Evolutionary conservation across 129 eudicot genomes (phyloP).

Genomic region (Erigeron canadensis): DNA sequence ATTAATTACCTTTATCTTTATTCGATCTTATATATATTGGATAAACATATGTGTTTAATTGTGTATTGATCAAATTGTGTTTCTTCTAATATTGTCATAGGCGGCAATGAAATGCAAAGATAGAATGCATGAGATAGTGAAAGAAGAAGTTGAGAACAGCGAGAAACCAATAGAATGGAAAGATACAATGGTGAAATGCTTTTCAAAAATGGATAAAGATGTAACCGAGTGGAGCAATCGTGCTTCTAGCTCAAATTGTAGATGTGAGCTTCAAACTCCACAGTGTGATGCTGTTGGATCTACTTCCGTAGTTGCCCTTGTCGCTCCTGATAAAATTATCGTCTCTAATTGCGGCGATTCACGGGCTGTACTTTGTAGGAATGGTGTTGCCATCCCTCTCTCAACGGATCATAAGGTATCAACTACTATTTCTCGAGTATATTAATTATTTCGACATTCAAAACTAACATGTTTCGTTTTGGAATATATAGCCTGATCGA

Average conservation of each 20-base stretch:
- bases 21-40: no score
- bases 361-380: slow-evolving; percentile 82
- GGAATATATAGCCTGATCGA: slow-evolving; percentile 70
- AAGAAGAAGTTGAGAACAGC: slow-evolving; percentile 49
- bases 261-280: slow-evolving; percentile 89
- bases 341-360: slow-evolving; percentile 96
- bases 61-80: neutral
- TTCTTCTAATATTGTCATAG: slow-evolving; percentile 40
- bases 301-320: slow-evolving; percentile 87
- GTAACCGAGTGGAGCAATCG: slow-evolving; percentile 45
- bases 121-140: slow-evolving; percentile 89
- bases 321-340: slow-evolving; percentile 61
- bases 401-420: slow-evolving; percentile 93
- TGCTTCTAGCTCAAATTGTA: slow-evolving; percentile 41
- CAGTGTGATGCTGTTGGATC: slow-evolving; percentile 99
- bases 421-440: no score
- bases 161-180: slow-evolving; percentile 42
- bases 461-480: neutral
- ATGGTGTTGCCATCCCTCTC: slow-evolving; percentile 83
- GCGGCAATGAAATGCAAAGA: slow-evolving; percentile 88
- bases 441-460: no score
- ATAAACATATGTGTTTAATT: no score
- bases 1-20: neutral
- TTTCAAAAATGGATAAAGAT: slow-evolving; percentile 78
- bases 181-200: slow-evolving; percentile 52